Base-by-base conservation (phyloP, 2,329 filamentous ascomycete species). In the Aotearoamyces nothofagi region DNA sequence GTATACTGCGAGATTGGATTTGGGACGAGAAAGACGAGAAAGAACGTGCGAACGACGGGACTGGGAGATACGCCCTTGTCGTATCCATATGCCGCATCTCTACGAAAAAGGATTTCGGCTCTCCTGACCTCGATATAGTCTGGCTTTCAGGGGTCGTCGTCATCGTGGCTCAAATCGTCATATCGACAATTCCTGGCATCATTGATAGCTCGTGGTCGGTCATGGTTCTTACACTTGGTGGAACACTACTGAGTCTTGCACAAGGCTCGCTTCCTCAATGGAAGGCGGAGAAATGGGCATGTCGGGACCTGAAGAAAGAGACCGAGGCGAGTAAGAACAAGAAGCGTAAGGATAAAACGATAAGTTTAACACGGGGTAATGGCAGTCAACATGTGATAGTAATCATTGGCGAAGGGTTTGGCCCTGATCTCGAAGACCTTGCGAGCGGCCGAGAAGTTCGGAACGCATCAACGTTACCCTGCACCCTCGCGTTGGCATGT, bases 251-350 rank as follows among this genome's bases (percentile, higher is more conserved):
- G 4, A 46, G 52, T 2, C 36, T 54, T 5, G 29, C 40, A 2
- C 49, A 47, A 0, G 55, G 55, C 0, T 34, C 43, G 3, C 38
- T 63, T 4, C 43, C 47, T 4, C 57, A 62, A 36, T 62, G 57
- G 57, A 41, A 36, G 12, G 37, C 35, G 7, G 60, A 63, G 39
- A 63, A 61, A 36, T 57, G 53, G 49, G 46, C 52, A 0, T 57
- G 51, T 37, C 47, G 52, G 10, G 35, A 5, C 36, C 39, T n/a
- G 38, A 41, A 10, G 47, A n/a, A n/a, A n/a, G n/a, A n/a, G n/a
- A n/a, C n/a, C n/a, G n/a, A n/a, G n/a, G n/a, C 52, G 27, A 51
- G 40, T 1, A 37, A 50, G n/a, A 32, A 50, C 2, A 27, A 20
- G 17, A 28, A 26, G 5, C n/a, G n/a, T n/a, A n/a, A n/a, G n/a